Percentiles rank a stretch among this genome's conserved stretches.
Conservation (phyloP, 768 basidiomycete species). For the Phaeotremella skinneri region DNA sequence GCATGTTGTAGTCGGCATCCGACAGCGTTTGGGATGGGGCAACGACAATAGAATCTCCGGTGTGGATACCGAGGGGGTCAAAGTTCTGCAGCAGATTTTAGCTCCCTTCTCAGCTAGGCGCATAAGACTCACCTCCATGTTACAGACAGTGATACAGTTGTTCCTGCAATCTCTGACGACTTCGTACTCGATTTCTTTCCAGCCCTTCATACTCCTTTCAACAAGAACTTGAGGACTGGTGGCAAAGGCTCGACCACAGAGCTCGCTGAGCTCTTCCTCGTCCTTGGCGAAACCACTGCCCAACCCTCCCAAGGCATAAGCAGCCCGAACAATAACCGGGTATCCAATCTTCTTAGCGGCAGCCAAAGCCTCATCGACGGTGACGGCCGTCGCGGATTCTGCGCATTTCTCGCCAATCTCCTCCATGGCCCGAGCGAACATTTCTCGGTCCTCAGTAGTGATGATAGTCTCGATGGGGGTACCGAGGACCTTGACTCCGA, state of each 20-base stretch:
- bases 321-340: conserved; percentile 94
- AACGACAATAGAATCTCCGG: conserved; percentile 96
- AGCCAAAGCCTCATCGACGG: conserved; percentile 71
- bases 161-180: conserved; percentile 96
- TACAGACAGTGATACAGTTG: conserved; percentile 99
- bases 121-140: conserved; percentile 86
- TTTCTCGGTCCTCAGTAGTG: conserved; percentile 90
- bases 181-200: conserved; percentile 99
- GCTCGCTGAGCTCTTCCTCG: conserved; percentile 77
- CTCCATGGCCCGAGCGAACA: conserved; percentile 91
- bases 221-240: conserved; percentile 98
- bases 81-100: conserved; percentile 69
- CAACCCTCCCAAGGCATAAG: conserved; percentile 91
- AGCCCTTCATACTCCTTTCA: conserved; percentile 99
- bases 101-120: background rate
- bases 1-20: conserved; percentile 99
- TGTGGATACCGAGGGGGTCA: conserved; percentile 96
- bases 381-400: conserved; percentile 82
- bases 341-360: conserved; percentile 85
- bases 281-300: conserved; percentile 96
- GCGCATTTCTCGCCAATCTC: conserved; percentile 95
- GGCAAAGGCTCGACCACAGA: conserved; percentile 93
- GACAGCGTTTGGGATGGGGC: conserved; percentile 97
- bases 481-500: conserved; percentile 90
- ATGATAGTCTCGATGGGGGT: conserved; percentile 97